phyloP scores from a whole-genome alignment of 164 flowering plant species.

The Tetrastigma voinierianum region DNA sequence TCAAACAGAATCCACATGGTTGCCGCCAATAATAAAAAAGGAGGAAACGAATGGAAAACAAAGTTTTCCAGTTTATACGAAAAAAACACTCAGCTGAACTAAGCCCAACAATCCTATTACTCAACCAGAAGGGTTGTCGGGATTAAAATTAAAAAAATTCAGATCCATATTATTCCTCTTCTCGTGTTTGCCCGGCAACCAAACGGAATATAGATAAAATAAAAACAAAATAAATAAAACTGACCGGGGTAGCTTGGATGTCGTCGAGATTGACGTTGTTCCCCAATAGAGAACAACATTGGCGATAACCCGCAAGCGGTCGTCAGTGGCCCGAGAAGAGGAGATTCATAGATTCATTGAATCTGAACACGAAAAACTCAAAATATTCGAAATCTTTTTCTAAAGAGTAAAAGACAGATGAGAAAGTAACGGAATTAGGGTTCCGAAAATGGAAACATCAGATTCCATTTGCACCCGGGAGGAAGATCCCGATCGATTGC shows the following conservation, averaged over 20 bases:
- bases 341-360: constrained; percentile 5
- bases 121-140: too few relatives aligned
- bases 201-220: constrained; percentile 3
- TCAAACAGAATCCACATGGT: not conserved
- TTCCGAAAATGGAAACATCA: constrained; percentile 33
- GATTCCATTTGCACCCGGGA: constrained; percentile 38
- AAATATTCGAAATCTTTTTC: not conserved
- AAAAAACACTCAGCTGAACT: not conserved
- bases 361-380: not conserved
- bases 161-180: too few relatives aligned
- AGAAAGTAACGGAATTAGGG: constrained; percentile 4
- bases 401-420: constrained; percentile 1
- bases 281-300: constrained; percentile 67
- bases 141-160: not conserved
- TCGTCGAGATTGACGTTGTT: constrained; percentile 56
- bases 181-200: constrained; percentile 1
- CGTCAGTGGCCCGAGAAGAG: too few relatives aligned
- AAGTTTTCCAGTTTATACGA: not conserved
- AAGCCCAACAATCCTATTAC: constrained; percentile 5
- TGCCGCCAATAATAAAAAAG: constrained; percentile 1
- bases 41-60: too few relatives aligned
- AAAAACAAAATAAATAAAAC: constrained; percentile 12
- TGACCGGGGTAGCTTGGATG: constrained; percentile 85
- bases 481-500: too few relatives aligned
- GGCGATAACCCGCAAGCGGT: constrained; percentile 34